phyloP scores from a whole-genome alignment of 176 grass and related monocot genomes.

The Ananas comosus region DNA sequence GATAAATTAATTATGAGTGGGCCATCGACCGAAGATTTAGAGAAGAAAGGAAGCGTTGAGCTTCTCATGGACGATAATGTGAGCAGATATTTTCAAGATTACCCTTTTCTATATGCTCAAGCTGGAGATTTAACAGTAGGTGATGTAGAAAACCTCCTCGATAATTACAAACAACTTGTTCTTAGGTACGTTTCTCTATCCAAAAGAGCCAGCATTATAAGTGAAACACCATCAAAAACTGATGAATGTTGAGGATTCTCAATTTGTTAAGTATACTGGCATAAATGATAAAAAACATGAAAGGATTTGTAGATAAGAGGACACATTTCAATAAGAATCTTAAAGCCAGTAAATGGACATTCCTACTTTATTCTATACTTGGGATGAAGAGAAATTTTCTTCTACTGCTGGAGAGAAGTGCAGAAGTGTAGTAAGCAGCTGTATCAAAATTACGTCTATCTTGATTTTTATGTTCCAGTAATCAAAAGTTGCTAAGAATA shows the following conservation, averaged over 20 bases:
- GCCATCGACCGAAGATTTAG: constrained; percentile 46
- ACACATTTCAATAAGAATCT: constrained; percentile 15
- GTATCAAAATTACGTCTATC: too few species aligned
- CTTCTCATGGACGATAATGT: constrained; percentile 68
- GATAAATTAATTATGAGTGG: constrained; percentile 25
- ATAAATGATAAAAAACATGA: constrained; percentile 16
- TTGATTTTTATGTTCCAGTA: too few species aligned
- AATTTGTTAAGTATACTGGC: constrained; percentile 20
- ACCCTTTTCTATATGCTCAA: constrained; percentile 68
- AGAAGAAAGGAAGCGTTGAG: constrained; percentile 68
- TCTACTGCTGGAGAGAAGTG: too few species aligned
- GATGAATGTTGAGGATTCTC: constrained; percentile 21
- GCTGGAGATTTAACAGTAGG: constrained; percentile 82
- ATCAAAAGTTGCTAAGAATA: too few species aligned
- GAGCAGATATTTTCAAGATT: constrained; percentile 63
- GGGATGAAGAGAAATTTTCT: too few species aligned
- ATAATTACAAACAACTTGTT: constrained; percentile 80
- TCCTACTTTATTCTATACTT: background rate
- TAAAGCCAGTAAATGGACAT: background rate
- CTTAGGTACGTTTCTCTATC: constrained; percentile 66
- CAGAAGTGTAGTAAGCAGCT: too few species aligned
- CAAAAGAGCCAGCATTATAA: constrained; percentile 43
- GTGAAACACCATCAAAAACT: constrained; percentile 30
- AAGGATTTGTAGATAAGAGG: constrained; percentile 25
- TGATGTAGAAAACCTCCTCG: constrained; percentile 82